Evolutionary conservation across 805 yeast genomes (phyloP).

Genomic region (Candida coquimbonensis): DNA sequence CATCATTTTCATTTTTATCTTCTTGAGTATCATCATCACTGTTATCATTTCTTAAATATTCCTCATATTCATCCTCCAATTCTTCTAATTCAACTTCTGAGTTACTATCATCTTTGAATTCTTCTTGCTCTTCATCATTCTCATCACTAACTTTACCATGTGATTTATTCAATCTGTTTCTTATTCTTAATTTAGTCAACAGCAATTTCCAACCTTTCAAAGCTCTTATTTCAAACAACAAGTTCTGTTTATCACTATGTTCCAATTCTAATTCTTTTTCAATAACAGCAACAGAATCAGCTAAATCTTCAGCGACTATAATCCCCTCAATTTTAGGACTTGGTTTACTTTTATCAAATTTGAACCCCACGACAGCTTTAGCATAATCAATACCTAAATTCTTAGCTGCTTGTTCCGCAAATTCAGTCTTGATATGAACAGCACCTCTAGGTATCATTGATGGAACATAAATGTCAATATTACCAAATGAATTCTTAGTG

Average conservation of each 20-base stretch:
- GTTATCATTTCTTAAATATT: slow-evolving; percentile 15
- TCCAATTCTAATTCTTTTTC: slow-evolving; percentile 43
- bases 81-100: slow-evolving; percentile 12
- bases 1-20: not conserved
- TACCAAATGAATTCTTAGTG: slow-evolving; percentile 73
- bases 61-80: slow-evolving; percentile 16
- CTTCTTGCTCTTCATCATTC: slow-evolving; percentile 6
- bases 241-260: slow-evolving; percentile 30
- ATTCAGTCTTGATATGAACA: slow-evolving; percentile 45
- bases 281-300: slow-evolving; percentile 52
- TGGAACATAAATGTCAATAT: slow-evolving; percentile 71
- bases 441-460: slow-evolving; percentile 85
- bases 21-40: slow-evolving; percentile 9
- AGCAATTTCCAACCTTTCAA: slow-evolving; percentile 39
- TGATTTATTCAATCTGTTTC: slow-evolving; percentile 33
- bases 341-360: slow-evolving; percentile 48
- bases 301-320: slow-evolving; percentile 56
- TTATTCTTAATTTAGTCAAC: slow-evolving; percentile 36
- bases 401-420: slow-evolving; percentile 65
- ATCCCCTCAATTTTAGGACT: slow-evolving; percentile 70
- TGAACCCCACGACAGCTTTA: slow-evolving; percentile 82
- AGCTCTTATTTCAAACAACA: slow-evolving; percentile 40
- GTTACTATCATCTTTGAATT: slow-evolving; percentile 8
- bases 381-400: slow-evolving; percentile 71
- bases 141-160: slow-evolving; percentile 33